phyloP scores from a whole-genome alignment of 1,284 basidiomycete genomes.

The Cryptococcus sp. region DNA sequence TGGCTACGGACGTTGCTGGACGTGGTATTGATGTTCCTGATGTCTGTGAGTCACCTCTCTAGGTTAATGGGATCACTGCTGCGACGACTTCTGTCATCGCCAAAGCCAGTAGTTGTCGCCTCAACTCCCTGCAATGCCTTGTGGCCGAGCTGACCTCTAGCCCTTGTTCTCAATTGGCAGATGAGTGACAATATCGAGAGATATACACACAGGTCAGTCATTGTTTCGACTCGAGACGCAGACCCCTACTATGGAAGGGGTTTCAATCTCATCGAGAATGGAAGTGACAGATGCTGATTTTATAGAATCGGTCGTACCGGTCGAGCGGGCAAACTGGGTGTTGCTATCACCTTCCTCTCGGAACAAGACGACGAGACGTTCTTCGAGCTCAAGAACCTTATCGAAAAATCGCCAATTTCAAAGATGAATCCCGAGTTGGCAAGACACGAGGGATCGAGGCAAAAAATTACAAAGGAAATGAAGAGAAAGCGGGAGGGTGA shows the following conservation, averaged over 20 bases:
- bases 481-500: constrained; percentile 51
- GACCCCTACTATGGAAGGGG: too few relatives aligned
- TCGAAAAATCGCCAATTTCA: constrained; percentile 87
- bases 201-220: constrained; percentile 58
- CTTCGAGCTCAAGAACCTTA: constrained; percentile 66
- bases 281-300: constrained; percentile 50
- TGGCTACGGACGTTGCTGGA: constrained; percentile 95
- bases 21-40: constrained; percentile 98
- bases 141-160: constrained; percentile 46
- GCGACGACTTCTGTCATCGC: too few relatives aligned
- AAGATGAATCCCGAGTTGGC: constrained; percentile 81
- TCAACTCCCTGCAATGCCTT: neutral
- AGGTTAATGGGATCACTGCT: too few relatives aligned
- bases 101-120: too few relatives aligned
- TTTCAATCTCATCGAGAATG: too few relatives aligned
- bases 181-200: constrained; percentile 95
- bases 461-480: constrained; percentile 83
- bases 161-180: constrained; percentile 93
- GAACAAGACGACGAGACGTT: constrained; percentile 96
- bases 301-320: constrained; percentile 84
- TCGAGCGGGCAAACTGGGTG: constrained; percentile 90
- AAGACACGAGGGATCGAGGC: constrained; percentile 82
- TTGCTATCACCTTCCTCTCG: constrained; percentile 89
- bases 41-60: constrained; percentile 19
- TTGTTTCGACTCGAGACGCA: too few relatives aligned